Evolutionary conservation across 768 basidiomycete species (phyloP).

Genomic region (Mrakia hoshinonis): DNA sequence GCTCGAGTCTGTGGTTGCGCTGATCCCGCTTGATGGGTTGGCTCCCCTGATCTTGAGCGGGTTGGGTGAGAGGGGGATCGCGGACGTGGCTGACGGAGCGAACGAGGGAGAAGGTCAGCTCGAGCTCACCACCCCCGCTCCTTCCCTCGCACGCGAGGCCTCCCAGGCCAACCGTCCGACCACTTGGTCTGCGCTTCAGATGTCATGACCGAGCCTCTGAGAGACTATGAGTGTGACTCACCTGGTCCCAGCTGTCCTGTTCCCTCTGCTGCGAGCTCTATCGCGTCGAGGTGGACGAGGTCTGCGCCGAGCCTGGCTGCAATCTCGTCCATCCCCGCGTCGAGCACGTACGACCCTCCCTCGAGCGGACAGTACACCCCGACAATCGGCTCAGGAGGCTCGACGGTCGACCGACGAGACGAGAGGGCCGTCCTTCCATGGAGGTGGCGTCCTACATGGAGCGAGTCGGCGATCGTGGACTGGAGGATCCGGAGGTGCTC

Average conservation of each 20-base stretch:
- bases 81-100: slow-evolving; percentile 53
- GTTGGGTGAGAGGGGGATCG: slow-evolving; percentile 60
- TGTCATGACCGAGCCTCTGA: background rate
- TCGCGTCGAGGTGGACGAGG: slow-evolving; percentile 71
- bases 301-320: slow-evolving; percentile 67
- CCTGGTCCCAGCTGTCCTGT: slow-evolving; percentile 65
- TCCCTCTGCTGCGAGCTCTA: slow-evolving; percentile 78
- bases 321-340: slow-evolving; percentile 67
- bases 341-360: slow-evolving; percentile 74
- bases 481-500: background rate
- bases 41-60: slow-evolving; percentile 57
- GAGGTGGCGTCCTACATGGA: background rate
- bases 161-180: background rate
- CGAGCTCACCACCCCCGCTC: background rate
- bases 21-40: slow-evolving; percentile 34
- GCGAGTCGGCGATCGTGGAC: background rate
- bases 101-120: background rate
- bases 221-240: background rate
- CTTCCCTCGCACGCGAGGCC: background rate
- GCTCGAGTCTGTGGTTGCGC: slow-evolving; percentile 19
- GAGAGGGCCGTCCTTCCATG: background rate
- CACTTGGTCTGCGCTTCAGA: background rate
- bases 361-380: slow-evolving; percentile 79
- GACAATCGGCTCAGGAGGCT: slow-evolving; percentile 59
- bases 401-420: background rate